Evolutionary conservation across 768 basidiomycete genomes (phyloP).

Genomic region (Rossbeevera mucosa): DNA sequence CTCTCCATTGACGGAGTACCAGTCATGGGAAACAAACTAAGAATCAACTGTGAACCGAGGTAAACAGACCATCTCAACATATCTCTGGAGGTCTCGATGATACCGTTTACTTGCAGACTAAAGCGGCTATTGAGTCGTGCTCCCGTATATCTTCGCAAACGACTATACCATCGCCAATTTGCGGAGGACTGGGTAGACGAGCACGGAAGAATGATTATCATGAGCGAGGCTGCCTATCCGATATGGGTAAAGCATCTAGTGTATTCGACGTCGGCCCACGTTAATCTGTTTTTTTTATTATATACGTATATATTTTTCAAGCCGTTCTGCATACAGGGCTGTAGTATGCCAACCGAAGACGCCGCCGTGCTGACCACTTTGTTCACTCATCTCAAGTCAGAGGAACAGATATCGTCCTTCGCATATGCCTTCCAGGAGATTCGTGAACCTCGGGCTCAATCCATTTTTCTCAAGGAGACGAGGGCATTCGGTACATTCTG

Average conservation of each 20-base stretch:
- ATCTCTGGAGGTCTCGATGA: not conserved
- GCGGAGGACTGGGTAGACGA: slow-evolving; percentile 53
- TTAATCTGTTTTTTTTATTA: not conserved
- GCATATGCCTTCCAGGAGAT: slow-evolving; percentile 58
- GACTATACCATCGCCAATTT: slow-evolving; percentile 33
- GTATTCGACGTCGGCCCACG: not conserved
- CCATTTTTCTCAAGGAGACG: slow-evolving; percentile 42
- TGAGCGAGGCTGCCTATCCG: slow-evolving; percentile 61
- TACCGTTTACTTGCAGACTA: slow-evolving; percentile 32
- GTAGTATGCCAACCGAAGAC: slow-evolving; percentile 34
- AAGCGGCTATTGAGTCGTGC: slow-evolving; percentile 33
- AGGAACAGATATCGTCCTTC: slow-evolving; percentile 47
- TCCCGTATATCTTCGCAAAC: slow-evolving; percentile 37
- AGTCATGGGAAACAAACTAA: slow-evolving; percentile 33
- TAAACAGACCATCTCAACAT: slow-evolving; percentile 15
- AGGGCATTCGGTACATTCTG: slow-evolving; percentile 41
- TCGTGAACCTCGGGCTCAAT: slow-evolving; percentile 45
- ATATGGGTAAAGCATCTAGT: slow-evolving; percentile 37
- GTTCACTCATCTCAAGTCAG: slow-evolving; percentile 42
- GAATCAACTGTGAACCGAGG: slow-evolving; percentile 38
- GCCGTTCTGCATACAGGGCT: slow-evolving; percentile 45
- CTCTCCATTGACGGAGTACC: slow-evolving; percentile 18
- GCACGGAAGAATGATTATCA: slow-evolving; percentile 45
- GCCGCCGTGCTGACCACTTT: slow-evolving; percentile 31
- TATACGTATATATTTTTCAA: slow-evolving; percentile 19